phyloP scores from a whole-genome alignment of 495 filamentous ascomycete species.

The Bryoglossum gracile region DNA sequence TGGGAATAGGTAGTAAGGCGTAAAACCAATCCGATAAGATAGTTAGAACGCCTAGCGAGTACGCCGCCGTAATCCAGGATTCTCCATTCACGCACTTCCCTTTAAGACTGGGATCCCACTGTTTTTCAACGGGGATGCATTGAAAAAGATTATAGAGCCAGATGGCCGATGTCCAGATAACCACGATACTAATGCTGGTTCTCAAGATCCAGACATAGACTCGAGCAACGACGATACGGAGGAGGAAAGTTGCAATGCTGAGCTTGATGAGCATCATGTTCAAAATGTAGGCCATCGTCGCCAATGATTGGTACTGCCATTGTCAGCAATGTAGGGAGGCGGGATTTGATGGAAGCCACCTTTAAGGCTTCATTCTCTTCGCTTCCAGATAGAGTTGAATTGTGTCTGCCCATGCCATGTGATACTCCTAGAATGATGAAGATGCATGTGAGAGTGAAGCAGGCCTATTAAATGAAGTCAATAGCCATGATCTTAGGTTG shows the following conservation, averaged over 20 bases:
- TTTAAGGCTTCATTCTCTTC: slow-evolving; percentile 31
- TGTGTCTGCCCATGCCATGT: slow-evolving; percentile 32
- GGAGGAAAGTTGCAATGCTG: slow-evolving; percentile 36
- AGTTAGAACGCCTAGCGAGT: slow-evolving; percentile 34
- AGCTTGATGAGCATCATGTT: slow-evolving; percentile 42
- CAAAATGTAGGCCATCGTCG: slow-evolving; percentile 31
- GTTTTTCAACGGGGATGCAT: slow-evolving; percentile 24
- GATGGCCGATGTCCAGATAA: slow-evolving; percentile 31
- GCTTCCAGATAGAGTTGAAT: slow-evolving; percentile 27
- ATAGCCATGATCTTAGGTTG: background rate
- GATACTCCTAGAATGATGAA: slow-evolving; percentile 29
- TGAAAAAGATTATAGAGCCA: slow-evolving; percentile 36
- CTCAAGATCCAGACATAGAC: slow-evolving; percentile 32
- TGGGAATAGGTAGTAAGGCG: slow-evolving; percentile 34
- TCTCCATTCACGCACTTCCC: slow-evolving; percentile 28
- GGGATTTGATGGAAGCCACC: slow-evolving; percentile 17
- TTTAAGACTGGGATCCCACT: slow-evolving; percentile 35
- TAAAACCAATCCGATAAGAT: slow-evolving; percentile 37
- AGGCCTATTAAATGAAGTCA: slow-evolving; percentile 18
- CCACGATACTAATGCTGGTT: slow-evolving; percentile 28
- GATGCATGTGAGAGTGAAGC: slow-evolving; percentile 30
- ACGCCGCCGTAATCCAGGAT: slow-evolving; percentile 32
- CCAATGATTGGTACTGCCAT: slow-evolving; percentile 32
- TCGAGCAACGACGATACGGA: slow-evolving; percentile 30
- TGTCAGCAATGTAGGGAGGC: background rate